Conservation (phyloP, 495 filamentous ascomycete species). For the Lasiosphaeria hispida region DNA sequence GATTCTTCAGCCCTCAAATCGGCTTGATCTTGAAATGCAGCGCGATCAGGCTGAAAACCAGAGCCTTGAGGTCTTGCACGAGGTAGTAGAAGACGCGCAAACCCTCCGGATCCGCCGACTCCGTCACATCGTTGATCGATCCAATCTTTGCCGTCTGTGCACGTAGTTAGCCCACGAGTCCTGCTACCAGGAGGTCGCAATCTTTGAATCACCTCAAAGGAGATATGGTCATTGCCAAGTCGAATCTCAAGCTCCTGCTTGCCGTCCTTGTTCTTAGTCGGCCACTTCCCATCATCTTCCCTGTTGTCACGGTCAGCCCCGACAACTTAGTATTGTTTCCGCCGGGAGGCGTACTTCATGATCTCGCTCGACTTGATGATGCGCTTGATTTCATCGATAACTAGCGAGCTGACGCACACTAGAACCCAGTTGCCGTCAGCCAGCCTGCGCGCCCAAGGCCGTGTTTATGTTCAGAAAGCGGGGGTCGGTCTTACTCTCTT, state of each 20-base stretch:
- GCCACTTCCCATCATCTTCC: slow-evolving; percentile 99
- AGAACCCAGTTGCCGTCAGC: not conserved
- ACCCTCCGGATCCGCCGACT: slow-evolving; percentile 93
- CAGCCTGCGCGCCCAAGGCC: not conserved
- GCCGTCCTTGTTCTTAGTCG: slow-evolving; percentile 98
- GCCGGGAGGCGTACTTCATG: slow-evolving; percentile 69
- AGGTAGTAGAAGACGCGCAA: slow-evolving; percentile 99
- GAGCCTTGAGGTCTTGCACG: slow-evolving; percentile 93
- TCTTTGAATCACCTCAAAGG: slow-evolving; percentile 72
- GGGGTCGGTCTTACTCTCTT: slow-evolving; percentile 77
- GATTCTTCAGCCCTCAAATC: slow-evolving; percentile 49
- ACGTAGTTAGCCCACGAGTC: slow-evolving; percentile 24
- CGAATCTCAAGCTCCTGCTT: slow-evolving; percentile 96
- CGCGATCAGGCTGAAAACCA: slow-evolving; percentile 93
- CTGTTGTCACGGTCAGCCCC: slow-evolving; percentile 47
- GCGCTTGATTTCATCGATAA: slow-evolving; percentile 91
- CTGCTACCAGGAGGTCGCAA: not conserved
- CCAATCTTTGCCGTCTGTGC: slow-evolving; percentile 95
- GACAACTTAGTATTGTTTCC: not conserved
- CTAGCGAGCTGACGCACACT: slow-evolving; percentile 96
- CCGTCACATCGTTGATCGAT: slow-evolving; percentile 92
- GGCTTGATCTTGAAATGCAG: slow-evolving; percentile 98
- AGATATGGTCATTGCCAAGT: slow-evolving; percentile 93
- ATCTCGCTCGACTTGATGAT: slow-evolving; percentile 99
- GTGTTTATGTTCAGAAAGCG: not conserved